These are phyloP conservation scores for Phlegmacium glaucopus DNA, from an alignment of 768 basidiomycete species.

Conservation along the genomic window DNA sequence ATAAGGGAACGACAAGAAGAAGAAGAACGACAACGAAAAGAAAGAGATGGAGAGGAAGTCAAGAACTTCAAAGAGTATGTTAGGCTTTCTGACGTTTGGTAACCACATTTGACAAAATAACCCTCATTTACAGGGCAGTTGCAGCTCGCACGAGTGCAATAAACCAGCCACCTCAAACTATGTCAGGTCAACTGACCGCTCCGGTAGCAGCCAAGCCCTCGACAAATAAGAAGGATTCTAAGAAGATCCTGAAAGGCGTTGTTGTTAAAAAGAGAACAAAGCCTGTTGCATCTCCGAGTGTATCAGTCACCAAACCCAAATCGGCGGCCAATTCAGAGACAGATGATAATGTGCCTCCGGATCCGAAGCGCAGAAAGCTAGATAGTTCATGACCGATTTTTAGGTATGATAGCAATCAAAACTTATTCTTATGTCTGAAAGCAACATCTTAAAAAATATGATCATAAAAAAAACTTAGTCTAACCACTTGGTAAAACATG, in stretches of 20 bases:
- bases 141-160: slow-evolving; percentile 62
- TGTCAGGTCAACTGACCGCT: slow-evolving; percentile 27
- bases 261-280: slow-evolving; percentile 76
- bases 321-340: slow-evolving; percentile 12
- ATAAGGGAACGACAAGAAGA: slow-evolving; percentile 71
- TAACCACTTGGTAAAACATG: no score
- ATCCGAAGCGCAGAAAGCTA: slow-evolving; percentile 60
- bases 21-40: slow-evolving; percentile 72
- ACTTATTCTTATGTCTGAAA: no score
- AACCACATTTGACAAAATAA: slow-evolving; percentile 3
- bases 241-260: slow-evolving; percentile 72
- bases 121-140: slow-evolving; percentile 42
- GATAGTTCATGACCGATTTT: slow-evolving; percentile 22
- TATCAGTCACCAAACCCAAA: slow-evolving; percentile 12
- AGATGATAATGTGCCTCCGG: slow-evolving; percentile 32
- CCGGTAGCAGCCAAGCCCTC: slow-evolving; percentile 29
- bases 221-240: slow-evolving; percentile 57
- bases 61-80: slow-evolving; percentile 73
- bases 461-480: no score
- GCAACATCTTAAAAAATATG: no score
- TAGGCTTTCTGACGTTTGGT: neutral
- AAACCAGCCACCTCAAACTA: slow-evolving; percentile 41
- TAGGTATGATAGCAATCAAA: no score
- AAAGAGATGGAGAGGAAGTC: slow-evolving; percentile 77
- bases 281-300: slow-evolving; percentile 8